Evolutionary conservation across 2,329 filamentous ascomycete species (phyloP).

Genomic region (Paraphaeosphaeria sporulosa): DNA sequence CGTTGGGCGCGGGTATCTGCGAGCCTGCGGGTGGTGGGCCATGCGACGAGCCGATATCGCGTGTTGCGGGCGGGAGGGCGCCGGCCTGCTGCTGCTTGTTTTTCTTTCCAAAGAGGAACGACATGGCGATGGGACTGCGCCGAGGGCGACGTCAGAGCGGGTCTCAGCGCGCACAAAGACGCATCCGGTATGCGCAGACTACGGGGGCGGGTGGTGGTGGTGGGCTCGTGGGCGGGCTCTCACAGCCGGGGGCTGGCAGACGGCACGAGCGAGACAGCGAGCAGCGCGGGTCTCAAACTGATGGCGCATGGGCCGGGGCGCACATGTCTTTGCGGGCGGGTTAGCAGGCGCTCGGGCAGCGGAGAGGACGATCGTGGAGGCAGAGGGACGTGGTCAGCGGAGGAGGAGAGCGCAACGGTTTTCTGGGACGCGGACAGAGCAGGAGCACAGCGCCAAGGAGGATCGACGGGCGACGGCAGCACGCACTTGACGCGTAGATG

Average conservation of each 20-base stretch:
- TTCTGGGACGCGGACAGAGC: slow-evolving; percentile 3
- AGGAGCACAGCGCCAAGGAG: slow-evolving; percentile 10
- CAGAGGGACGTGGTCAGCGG: not conserved
- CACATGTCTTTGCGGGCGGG: slow-evolving; percentile 8
- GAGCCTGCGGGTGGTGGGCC: slow-evolving; percentile 45
- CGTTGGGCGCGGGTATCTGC: slow-evolving; percentile 58
- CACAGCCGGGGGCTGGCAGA: slow-evolving; percentile 22
- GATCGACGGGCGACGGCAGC: not conserved
- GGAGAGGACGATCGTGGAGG: not conserved
- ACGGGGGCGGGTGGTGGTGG: slow-evolving; percentile 17
- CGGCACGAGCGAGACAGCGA: slow-evolving; percentile 15
- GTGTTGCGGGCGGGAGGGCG: slow-evolving; percentile 61
- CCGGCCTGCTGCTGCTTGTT: slow-evolving; percentile 49
- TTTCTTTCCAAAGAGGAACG: slow-evolving; percentile 62
- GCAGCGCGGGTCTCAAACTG: slow-evolving; percentile 11
- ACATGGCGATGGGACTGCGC: slow-evolving; percentile 51
- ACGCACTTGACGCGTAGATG: slow-evolving; percentile 1
- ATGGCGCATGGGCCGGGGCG: slow-evolving; percentile 7
- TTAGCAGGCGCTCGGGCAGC: not conserved
- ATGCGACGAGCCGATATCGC: slow-evolving; percentile 65
- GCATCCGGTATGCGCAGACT: slow-evolving; percentile 39
- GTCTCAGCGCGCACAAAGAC: slow-evolving; percentile 36
- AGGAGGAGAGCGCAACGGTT: slow-evolving; percentile 10
- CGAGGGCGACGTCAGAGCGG: slow-evolving; percentile 27
- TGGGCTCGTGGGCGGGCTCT: slow-evolving; percentile 15